A percentile compares a stretch with the other conserved stretches of the same genome.
These are phyloP conservation scores for Pyrenophora graminea DNA, from an alignment of 2,329 filamentous ascomycete genomes.

Conservation along the genomic window DNA sequence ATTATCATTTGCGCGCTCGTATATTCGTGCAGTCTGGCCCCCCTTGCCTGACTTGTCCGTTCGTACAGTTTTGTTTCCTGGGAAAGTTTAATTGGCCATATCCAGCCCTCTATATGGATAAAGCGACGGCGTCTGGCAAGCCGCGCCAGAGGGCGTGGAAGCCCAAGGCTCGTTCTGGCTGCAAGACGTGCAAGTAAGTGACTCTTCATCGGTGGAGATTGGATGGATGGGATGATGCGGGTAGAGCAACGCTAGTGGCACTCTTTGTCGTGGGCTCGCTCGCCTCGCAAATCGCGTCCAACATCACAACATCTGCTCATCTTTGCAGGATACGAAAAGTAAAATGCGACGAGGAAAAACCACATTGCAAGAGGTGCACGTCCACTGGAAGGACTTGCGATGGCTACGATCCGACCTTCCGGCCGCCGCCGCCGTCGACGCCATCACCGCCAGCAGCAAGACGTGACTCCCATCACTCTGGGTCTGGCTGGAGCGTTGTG, in stretches of 20 bases:
- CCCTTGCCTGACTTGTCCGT: not conserved
- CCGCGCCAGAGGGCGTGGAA: conserved; percentile 23
- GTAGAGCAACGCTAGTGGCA: too few relatives aligned
- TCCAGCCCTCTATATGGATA: not conserved
- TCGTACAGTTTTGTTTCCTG: conserved; percentile 2
- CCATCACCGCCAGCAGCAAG: conserved; percentile 2
- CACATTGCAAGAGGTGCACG: conserved; percentile 34
- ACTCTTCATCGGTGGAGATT: not conserved
- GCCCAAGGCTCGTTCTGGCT: conserved; percentile 20
- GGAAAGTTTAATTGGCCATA: not conserved
- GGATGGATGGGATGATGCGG: too few relatives aligned
- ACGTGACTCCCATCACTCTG: not conserved
- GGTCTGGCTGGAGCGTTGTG: not conserved
- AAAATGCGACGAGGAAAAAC: conserved; percentile 43
- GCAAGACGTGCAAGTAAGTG: conserved; percentile 28
- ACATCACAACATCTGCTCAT: conserved; percentile 3
- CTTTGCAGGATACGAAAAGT: conserved; percentile 35
- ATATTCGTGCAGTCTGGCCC: not conserved
- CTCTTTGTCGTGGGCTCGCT: not conserved
- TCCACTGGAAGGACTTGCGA: conserved; percentile 42
- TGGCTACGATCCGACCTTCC: conserved; percentile 29
- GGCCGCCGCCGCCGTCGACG: conserved; percentile 2
- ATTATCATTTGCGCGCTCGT: conserved; percentile 10
- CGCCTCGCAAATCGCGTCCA: not conserved
- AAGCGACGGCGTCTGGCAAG: conserved; percentile 13